These are phyloP conservation scores for Monosporascus sp. DNA, from an alignment of 2,329 filamentous ascomycete genomes.

Conservation along the genomic window DNA sequence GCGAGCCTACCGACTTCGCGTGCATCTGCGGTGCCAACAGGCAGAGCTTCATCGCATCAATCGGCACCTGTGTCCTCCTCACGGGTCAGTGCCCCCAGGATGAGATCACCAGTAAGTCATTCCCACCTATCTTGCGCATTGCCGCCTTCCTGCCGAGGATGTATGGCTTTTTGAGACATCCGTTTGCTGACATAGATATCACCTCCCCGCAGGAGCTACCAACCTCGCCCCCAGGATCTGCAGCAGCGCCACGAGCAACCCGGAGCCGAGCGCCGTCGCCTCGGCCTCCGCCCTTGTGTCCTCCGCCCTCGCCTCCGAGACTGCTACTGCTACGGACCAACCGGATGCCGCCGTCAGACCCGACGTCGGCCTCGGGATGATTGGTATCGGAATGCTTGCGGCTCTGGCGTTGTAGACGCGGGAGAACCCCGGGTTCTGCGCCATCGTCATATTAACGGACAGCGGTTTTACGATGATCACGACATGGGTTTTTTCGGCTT, in stretches of 20 bases:
- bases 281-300: conserved; percentile 24
- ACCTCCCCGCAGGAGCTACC: conserved; percentile 9
- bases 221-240: conserved; percentile 23
- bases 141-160: neutral
- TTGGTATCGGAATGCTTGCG: conserved; percentile 21
- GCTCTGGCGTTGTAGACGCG: conserved; percentile 18
- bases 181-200: too few species aligned
- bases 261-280: conserved; percentile 20
- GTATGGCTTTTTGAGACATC: too few species aligned
- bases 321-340: conserved; percentile 12
- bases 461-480: neutral
- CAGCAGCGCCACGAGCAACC: conserved; percentile 14
- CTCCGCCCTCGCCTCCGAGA: conserved; percentile 18
- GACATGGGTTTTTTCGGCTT: neutral
- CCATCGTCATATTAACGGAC: neutral
- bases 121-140: neutral
- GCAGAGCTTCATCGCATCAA: conserved; percentile 17
- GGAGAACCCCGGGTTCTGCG: neutral
- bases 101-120: conserved; percentile 20
- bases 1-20: conserved; percentile 21
- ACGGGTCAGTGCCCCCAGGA: conserved; percentile 11
- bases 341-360: conserved; percentile 17
- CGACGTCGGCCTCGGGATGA: conserved; percentile 20
- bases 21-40: conserved; percentile 23
- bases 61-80: conserved; percentile 16